Evolutionary conservation across 2,329 filamentous ascomycete genomes (phyloP), one percentile per base, ranked within the genome.

Genomic region (Fusarium chuoi): DNA sequence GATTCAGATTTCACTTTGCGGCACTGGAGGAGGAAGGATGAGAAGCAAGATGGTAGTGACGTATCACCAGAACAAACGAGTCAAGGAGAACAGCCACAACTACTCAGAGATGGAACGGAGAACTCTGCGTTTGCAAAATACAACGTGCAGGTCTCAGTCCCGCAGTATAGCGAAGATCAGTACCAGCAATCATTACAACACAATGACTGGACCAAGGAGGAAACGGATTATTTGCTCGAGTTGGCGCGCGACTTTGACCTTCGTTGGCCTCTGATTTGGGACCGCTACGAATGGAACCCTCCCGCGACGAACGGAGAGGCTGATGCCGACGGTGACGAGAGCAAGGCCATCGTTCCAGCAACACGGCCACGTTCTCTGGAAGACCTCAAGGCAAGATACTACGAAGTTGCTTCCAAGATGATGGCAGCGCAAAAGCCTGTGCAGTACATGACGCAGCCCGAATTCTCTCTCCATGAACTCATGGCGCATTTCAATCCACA

Each of bases 381-480:
- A 81, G 94, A 98, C 70, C 85, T 99, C 69, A 99, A 99, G 82
- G 89, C 92, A 22, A 90, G 96, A 60, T 98, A 97, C 84, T 99
- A 98, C 83, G 90, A 92, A 62, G 90, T 98, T 41, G 94, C 93
- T 5, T 92, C 93, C 14, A 93, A 91, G 78, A 92, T 96, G 86
- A 93, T 97, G 87, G 91, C 92, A 5, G 85, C 94, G 12, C 89
- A 94, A 77, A 95, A 93, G 66, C 94, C 94, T 0, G 90, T 93
- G 1, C 92, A 93, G 69, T 94, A 91, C 81, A 98, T 99, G 96
- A 94, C 93, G 30, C 90, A 92, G 45, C 87, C 92, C 6, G 95
- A 99, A 81, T 97, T 94, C 80, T 89, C 89, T 45, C 85, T 93
- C 12, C 94, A 98, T 83, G 94, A 97, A 80, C 91, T 91, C 67